These are phyloP conservation scores for Nothomitra cinnamomea DNA, from an alignment of 2,329 filamentous ascomycete species.

Conservation along the genomic window DNA sequence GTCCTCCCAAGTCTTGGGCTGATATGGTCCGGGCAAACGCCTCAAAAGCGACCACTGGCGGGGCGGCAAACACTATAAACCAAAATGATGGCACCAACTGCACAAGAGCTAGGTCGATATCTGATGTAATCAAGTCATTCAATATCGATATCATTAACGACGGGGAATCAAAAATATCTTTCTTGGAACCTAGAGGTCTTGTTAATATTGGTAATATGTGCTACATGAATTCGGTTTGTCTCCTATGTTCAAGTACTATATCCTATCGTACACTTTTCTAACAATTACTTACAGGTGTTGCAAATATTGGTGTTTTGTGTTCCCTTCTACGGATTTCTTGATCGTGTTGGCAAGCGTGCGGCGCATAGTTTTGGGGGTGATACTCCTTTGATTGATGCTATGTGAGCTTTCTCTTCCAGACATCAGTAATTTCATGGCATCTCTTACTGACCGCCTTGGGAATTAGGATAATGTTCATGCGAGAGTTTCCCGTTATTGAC, in stretches of 20 bases:
- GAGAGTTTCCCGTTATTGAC: conserved; percentile 75
- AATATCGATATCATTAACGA: conserved; percentile 42
- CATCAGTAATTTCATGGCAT: not conserved
- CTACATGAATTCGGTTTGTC: conserved; percentile 97
- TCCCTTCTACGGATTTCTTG: conserved; percentile 88
- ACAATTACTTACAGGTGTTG: conserved; percentile 45
- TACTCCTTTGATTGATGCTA: conserved; percentile 81
- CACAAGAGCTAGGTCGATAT: conserved; percentile 44
- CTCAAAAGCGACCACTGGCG: conserved; percentile 17
- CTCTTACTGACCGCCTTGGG: conserved; percentile 7
- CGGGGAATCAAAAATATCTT: conserved; percentile 45
- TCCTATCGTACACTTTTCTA: not conserved
- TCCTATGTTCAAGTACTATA: not conserved
- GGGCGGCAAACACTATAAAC: conserved; percentile 15
- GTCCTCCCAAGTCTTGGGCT: conserved; percentile 43
- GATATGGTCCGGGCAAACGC: conserved; percentile 43
- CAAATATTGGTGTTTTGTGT: conserved; percentile 89
- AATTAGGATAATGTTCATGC: conserved; percentile 79
- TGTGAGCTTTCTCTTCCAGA: conserved; percentile 39
- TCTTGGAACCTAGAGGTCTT: conserved; percentile 81
- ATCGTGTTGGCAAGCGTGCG: conserved; percentile 68
- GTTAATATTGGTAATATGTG: conserved; percentile 99
- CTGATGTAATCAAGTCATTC: conserved; percentile 61
- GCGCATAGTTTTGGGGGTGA: conserved; percentile 89
- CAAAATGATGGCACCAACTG: conserved; percentile 25